phyloP scores from a whole-genome alignment of 768 basidiomycete genomes.

The Termitomyces sp. region DNA sequence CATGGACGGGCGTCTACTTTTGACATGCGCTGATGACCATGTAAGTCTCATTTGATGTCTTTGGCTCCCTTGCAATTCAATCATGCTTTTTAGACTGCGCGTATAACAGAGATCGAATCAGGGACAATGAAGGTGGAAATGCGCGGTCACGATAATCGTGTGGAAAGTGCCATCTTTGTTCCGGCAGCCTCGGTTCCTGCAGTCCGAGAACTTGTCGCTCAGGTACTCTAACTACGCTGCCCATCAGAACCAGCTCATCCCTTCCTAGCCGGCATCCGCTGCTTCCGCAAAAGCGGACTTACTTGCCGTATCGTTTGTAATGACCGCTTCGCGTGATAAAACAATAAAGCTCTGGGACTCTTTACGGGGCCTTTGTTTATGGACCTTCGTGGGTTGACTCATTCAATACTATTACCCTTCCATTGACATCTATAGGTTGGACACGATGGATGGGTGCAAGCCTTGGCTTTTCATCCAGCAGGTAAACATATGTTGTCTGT shows the following conservation, averaged over 20 bases:
- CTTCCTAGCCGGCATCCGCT: constrained; percentile 3
- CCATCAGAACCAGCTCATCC: neutral
- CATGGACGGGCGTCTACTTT: constrained; percentile 49
- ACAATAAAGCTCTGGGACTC: constrained; percentile 72
- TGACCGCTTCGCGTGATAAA: constrained; percentile 72
- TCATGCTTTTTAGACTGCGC: constrained; percentile 46
- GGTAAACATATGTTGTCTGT: constrained; percentile 67
- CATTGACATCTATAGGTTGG: constrained; percentile 20
- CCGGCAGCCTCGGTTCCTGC: constrained; percentile 50
- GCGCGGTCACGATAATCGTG: constrained; percentile 66
- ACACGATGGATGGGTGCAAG: constrained; percentile 72
- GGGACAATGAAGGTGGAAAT: constrained; percentile 63
- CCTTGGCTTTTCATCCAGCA: constrained; percentile 66
- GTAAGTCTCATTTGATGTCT: constrained; percentile 27
- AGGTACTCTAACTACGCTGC: neutral
- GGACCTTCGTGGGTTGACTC: constrained; percentile 40
- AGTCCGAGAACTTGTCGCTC: constrained; percentile 55
- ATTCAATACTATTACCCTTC: neutral
- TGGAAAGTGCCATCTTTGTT: constrained; percentile 65
- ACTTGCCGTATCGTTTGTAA: constrained; percentile 36
- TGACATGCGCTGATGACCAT: constrained; percentile 65
- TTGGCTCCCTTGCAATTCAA: neutral
- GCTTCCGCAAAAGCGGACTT: constrained; percentile 3
- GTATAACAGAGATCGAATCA: constrained; percentile 51
- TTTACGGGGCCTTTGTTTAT: constrained; percentile 55